These are phyloP conservation scores for Talaromyces funiculosus DNA, from an alignment of 2,329 filamentous ascomycete species.

Conservation along the genomic window DNA sequence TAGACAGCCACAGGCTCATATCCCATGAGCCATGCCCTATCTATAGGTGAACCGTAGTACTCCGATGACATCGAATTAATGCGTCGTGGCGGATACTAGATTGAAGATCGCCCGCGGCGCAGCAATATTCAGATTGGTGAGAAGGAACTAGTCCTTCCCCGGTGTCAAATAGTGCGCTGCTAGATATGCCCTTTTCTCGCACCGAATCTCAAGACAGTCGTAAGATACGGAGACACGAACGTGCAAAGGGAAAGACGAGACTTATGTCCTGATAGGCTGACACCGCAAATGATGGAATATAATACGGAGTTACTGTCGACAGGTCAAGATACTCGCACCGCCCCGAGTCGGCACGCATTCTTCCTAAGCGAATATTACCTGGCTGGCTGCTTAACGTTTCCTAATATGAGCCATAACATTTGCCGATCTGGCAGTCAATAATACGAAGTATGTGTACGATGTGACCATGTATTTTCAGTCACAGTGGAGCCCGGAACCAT, in stretches of 20 bases:
- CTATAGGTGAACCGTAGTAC: not conserved
- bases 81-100: not conserved
- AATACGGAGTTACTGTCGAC: not conserved
- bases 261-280: slow-evolving; percentile 1
- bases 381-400: not conserved
- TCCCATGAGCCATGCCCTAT: not conserved
- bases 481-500: not conserved
- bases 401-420: not conserved
- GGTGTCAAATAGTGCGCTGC: not conserved
- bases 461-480: not conserved
- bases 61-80: not conserved
- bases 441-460: not conserved
- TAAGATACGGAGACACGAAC: not conserved
- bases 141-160: not conserved
- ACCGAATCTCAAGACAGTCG: not conserved
- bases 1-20: not conserved
- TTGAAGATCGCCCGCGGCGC: not conserved
- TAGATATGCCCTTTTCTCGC: not conserved
- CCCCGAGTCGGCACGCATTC: not conserved
- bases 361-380: not conserved
- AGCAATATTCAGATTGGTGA: not conserved
- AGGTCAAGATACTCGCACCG: not conserved
- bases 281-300: not conserved
- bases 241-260: not conserved
- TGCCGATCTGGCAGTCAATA: not conserved